A percentile compares a stretch with the other conserved stretches of the same genome.
Evolutionary conservation across 257 asterid genomes (phyloP).

Genomic region (Anisodus acutangulus): DNA sequence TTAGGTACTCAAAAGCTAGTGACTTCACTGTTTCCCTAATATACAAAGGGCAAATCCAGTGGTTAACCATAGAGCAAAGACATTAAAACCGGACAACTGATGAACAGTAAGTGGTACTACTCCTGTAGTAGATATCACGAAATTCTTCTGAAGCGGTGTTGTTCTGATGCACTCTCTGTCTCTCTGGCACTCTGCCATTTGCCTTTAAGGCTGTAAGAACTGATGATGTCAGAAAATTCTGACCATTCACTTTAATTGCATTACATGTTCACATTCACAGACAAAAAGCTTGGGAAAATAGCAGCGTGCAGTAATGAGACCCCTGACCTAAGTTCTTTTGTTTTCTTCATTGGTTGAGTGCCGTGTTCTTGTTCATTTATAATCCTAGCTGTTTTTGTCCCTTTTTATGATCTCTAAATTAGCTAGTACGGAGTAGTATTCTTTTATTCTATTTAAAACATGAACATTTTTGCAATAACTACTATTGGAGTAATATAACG

Average conservation of each 20-base stretch:
- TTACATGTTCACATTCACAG: conserved; percentile 32
- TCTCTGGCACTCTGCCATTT: background rate
- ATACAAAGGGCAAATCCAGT: background rate
- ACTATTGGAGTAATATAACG: background rate
- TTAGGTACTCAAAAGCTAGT: too few relatives aligned
- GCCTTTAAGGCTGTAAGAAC: conserved; percentile 28
- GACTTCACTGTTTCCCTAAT: too few relatives aligned
- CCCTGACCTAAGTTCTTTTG: conserved; percentile 17
- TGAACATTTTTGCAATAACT: background rate
- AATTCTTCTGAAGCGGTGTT: conserved; percentile 31
- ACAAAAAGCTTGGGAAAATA: conserved; percentile 33
- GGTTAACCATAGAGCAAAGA: background rate
- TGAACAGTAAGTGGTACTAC: background rate
- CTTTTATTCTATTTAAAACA: too few relatives aligned
- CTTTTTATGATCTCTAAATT: background rate
- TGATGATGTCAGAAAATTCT: conserved; percentile 38
- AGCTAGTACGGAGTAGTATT: background rate
- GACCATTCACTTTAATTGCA: conserved; percentile 40
- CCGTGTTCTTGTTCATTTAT: conserved; percentile 29
- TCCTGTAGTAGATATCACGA: conserved; percentile 17
- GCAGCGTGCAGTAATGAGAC: conserved; percentile 45
- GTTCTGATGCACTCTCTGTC: conserved; percentile 30
- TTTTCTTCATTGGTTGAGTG: conserved; percentile 22
- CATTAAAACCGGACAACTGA: background rate
- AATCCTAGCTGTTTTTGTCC: background rate